Base-by-base conservation (phyloP, 2,329 filamentous ascomycete genomes). In the Fusarium musae region DNA sequence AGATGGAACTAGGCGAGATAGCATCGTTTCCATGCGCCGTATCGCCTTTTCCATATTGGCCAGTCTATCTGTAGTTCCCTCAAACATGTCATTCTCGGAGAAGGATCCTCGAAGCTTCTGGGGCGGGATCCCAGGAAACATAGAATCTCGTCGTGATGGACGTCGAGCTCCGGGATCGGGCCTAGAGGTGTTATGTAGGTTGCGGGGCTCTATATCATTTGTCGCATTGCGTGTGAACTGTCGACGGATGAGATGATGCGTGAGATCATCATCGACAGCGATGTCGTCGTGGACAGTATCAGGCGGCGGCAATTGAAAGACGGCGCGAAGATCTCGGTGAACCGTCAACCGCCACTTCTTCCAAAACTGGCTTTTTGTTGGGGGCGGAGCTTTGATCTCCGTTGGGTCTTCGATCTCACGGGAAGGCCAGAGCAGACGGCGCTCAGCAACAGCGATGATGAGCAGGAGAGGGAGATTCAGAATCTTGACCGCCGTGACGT, bases 381-480 rank as follows among this genome's bases (percentile, higher is more conserved):
- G 72, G 16, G 77, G 71, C 7, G 77, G 75, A 43, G 61, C 61
- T 62, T 76, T 73, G 19, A 73, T 70, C 56, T 75, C 68, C 9
- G 53, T 19, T 17, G 66, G 66, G 36, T 57, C 70, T 32, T 59
- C 74, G 63, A 66, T 58, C 23, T 65, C 44, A 47, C 73, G 75
- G 21, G 71, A 77, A 50, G 79, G 82, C 92, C 93, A 94, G 21
- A 95, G 86, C 15, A 90, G 84, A 10, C 88, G 87, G 57, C 94
- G 90, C 81, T 97, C 94, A 70, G 91, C 87, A 26, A 91, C 82
- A 23, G 91, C 90, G 68, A 97, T 93, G 67, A 92, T 76, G 8
- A 96, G 86, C 4, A 97, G 85, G 9, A 95, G 84, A 0, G 94
- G 94, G 5, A 93, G 86, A 80, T 96, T 96, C 77, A 95, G 87